A percentile compares a stretch with the other conserved stretches of the same genome.
These are phyloP conservation scores for Perkinsus marinus DNA, from an alignment of 169 alveolate species.

Conservation along the genomic window DNA sequence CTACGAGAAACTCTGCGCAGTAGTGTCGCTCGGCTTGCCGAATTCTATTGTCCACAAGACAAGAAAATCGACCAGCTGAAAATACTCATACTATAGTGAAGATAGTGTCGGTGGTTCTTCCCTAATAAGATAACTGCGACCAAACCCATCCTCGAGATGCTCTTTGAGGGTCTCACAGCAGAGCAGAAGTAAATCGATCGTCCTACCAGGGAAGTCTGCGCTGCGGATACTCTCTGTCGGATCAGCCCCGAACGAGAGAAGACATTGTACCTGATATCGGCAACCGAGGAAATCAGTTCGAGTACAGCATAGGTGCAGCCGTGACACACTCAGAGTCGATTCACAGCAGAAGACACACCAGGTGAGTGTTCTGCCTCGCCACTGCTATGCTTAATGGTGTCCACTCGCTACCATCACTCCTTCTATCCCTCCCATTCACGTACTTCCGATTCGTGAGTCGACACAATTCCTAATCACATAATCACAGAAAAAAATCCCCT, in stretches of 20 bases:
- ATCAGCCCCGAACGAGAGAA: neutral
- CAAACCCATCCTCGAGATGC: neutral
- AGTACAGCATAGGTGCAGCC: neutral
- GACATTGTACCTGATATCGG: neutral
- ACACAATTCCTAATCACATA: neutral
- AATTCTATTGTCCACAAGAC: no score
- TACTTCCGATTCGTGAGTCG: neutral
- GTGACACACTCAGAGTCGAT: neutral
- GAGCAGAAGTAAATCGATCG: neutral
- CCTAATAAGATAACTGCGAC: neutral
- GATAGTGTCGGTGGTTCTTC: no score
- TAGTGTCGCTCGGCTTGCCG: no score
- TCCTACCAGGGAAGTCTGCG: neutral
- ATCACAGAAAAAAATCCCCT: neutral
- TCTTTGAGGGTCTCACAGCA: neutral
- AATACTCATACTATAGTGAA: no score
- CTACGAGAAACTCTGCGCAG: neutral
- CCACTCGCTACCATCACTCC: neutral
- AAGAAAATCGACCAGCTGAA: no score
- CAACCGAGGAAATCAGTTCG: neutral
- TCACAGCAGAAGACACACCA: neutral
- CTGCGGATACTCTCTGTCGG: neutral
- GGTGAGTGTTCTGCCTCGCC: neutral
- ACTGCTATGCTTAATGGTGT: neutral
- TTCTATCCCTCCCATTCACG: neutral